A percentile compares a stretch with the other conserved stretches of the same genome.
These are phyloP conservation scores for Amauroascus verrucosus DNA, from an alignment of 2,329 filamentous ascomycete genomes.

Conservation along the genomic window DNA sequence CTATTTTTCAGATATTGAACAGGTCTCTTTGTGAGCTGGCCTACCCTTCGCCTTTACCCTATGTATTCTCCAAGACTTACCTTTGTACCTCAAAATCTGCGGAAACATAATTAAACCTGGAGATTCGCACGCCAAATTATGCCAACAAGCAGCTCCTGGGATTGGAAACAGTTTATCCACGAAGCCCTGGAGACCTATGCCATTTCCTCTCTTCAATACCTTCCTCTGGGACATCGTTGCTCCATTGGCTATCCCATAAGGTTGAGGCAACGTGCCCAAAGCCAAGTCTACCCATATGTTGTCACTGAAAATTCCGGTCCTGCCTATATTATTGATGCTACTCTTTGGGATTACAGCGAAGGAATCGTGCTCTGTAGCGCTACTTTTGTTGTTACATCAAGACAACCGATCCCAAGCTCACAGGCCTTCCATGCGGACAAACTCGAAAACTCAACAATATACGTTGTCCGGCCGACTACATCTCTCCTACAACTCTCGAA, in stretches of 20 bases:
- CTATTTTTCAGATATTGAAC: not conserved
- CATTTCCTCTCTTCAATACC: slow-evolving; percentile 1
- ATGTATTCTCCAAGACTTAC: not conserved
- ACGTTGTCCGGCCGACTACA: slow-evolving; percentile 5
- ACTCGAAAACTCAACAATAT: slow-evolving; percentile 4
- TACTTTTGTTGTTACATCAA: slow-evolving; percentile 14
- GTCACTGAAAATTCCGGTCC: slow-evolving; percentile 6
- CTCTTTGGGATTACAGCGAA: slow-evolving; percentile 10
- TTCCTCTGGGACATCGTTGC: slow-evolving; percentile 11
- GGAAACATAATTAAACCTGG: slow-evolving; percentile 2
- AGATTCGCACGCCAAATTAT: not conserved
- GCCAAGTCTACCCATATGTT: slow-evolving; percentile 7
- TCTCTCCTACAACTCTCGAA: not conserved
- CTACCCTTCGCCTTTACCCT: not conserved
- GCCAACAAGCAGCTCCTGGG: slow-evolving; percentile 2
- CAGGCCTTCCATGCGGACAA: slow-evolving; percentile 8
- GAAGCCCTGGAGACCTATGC: slow-evolving; percentile 10
- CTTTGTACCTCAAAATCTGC: not conserved
- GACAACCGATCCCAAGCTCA: not conserved
- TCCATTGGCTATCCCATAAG: slow-evolving; percentile 9
- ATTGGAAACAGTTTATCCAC: slow-evolving; percentile 4
- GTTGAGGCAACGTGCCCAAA: slow-evolving; percentile 7
- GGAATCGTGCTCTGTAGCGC: slow-evolving; percentile 1
- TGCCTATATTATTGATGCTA: slow-evolving; percentile 10
- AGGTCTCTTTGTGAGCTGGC: not conserved